Evolutionary conservation across 164 flowering plant species (phyloP).

Genomic region (Taxillus chinensis): DNA sequence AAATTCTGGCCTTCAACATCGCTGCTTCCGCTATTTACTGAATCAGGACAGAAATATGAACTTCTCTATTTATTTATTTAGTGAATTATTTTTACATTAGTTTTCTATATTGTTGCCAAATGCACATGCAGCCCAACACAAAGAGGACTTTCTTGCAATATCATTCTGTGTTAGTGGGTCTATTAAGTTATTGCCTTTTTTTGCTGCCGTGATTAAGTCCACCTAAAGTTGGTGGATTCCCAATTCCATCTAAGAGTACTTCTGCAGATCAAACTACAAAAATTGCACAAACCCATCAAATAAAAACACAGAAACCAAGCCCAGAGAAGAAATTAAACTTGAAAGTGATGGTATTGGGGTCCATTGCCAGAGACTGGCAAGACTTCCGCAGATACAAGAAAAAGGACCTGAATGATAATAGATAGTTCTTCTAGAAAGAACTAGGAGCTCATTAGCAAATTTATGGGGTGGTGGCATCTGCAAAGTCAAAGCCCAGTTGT

Average conservation of each 20-base stretch:
- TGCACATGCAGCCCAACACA: too few relatives aligned
- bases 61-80: too few relatives aligned
- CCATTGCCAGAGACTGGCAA: conserved; percentile 25
- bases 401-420: conserved; percentile 42
- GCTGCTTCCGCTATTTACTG: too few relatives aligned
- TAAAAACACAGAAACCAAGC: conserved; percentile 28
- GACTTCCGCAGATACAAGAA: conserved; percentile 24
- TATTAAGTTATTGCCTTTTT: too few relatives aligned
- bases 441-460: conserved; percentile 58
- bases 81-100: too few relatives aligned
- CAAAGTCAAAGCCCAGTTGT: conserved; percentile 36
- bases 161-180: too few relatives aligned
- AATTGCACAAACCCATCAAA: conserved; percentile 24
- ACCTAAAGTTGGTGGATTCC: conserved; percentile 20
- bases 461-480: conserved; percentile 84
- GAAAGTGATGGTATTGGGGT: conserved; percentile 19
- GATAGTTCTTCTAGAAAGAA: conserved; percentile 34
- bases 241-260: conserved; percentile 23
- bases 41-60: too few relatives aligned
- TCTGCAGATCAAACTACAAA: conserved; percentile 13
- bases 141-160: too few relatives aligned
- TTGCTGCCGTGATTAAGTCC: too few relatives aligned
- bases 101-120: too few relatives aligned
- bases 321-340: conserved; percentile 27
- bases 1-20: too few relatives aligned